Percentiles rank a stretch among this genome's conserved stretches.
These are phyloP conservation scores for Phytophthora macrochlamydospora DNA, from an alignment of 352 stramenopile genomes.

Conservation along the genomic window DNA sequence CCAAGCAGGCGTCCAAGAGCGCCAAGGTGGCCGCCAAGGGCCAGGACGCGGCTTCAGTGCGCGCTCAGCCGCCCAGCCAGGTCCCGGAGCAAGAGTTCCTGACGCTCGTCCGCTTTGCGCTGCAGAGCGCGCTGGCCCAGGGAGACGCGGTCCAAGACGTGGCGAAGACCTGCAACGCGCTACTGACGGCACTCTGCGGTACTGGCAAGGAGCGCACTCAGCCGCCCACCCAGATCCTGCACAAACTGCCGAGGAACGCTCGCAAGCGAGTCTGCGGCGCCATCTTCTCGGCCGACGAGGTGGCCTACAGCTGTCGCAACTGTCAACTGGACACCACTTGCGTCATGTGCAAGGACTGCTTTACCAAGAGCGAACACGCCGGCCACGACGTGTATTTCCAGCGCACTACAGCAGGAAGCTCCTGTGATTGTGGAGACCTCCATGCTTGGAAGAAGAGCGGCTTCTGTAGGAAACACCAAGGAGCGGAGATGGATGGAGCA, in stretches of 20 bases:
- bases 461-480: slow-evolving; percentile 83
- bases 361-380: slow-evolving; percentile 77
- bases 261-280: slow-evolving; percentile 81
- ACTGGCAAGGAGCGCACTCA: slow-evolving; percentile 56
- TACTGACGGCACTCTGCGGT: slow-evolving; percentile 60
- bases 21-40: slow-evolving; percentile 35
- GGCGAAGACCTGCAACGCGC: slow-evolving; percentile 43
- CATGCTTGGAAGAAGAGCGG: slow-evolving; percentile 82
- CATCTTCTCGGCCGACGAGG: slow-evolving; percentile 87
- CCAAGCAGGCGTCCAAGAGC: slow-evolving; percentile 44
- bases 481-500: slow-evolving; percentile 41
- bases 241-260: slow-evolving; percentile 61
- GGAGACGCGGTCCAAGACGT: slow-evolving; percentile 22
- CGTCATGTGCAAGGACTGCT: slow-evolving; percentile 89
- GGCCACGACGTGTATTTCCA: slow-evolving; percentile 90
- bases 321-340: slow-evolving; percentile 87
- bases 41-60: slow-evolving; percentile 1
- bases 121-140: slow-evolving; percentile 45
- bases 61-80: slow-evolving; percentile 31
- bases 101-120: slow-evolving; percentile 51
- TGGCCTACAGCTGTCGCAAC: slow-evolving; percentile 89
- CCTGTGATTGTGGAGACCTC: slow-evolving; percentile 83
- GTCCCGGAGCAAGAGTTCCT: slow-evolving; percentile 53
- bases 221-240: slow-evolving; percentile 57
- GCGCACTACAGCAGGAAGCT: slow-evolving; percentile 83